These are phyloP conservation scores for Aspergillus persii DNA, from an alignment of 2,329 filamentous ascomycete species.

Conservation along the genomic window DNA sequence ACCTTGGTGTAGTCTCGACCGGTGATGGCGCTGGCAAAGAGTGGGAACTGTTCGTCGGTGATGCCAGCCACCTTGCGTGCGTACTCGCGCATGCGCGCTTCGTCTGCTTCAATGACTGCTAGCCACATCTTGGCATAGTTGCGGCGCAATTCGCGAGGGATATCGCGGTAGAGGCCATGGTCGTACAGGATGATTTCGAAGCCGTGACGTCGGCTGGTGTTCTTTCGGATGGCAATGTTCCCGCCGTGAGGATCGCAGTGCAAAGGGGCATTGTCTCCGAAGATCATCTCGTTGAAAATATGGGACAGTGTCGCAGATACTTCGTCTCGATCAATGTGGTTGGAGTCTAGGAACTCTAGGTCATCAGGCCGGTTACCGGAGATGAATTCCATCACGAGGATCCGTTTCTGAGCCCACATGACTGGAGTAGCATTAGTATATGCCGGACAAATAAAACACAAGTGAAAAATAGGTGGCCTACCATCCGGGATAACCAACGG, in stretches of 20 bases:
- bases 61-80: conserved; percentile 86
- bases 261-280: conserved; percentile 79
- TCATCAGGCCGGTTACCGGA: conserved; percentile 86
- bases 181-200: conserved; percentile 97
- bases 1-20: conserved; percentile 85
- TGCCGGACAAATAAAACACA: not conserved
- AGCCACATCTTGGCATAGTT: conserved; percentile 98
- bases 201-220: conserved; percentile 64
- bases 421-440: conserved; percentile 49
- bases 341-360: conserved; percentile 76
- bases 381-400: conserved; percentile 93
- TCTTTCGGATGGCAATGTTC: conserved; percentile 88
- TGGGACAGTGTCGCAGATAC: conserved; percentile 85
- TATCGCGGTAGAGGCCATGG: conserved; percentile 93
- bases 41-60: conserved; percentile 82
- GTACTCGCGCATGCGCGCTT: conserved; percentile 81
- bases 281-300: conserved; percentile 99
- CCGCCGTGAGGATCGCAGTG: conserved; percentile 98
- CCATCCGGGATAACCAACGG: conserved; percentile 80
- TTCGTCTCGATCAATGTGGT: conserved; percentile 89
- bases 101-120: conserved; percentile 86
- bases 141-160: conserved; percentile 71
- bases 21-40: conserved; percentile 95
- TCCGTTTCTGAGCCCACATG: conserved; percentile 81
- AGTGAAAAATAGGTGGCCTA: conserved; percentile 17